Evolutionary conservation across 352 stramenopile species (phyloP), one percentile per base, ranked within the genome.

Genomic region (Phytophthora idaei): DNA sequence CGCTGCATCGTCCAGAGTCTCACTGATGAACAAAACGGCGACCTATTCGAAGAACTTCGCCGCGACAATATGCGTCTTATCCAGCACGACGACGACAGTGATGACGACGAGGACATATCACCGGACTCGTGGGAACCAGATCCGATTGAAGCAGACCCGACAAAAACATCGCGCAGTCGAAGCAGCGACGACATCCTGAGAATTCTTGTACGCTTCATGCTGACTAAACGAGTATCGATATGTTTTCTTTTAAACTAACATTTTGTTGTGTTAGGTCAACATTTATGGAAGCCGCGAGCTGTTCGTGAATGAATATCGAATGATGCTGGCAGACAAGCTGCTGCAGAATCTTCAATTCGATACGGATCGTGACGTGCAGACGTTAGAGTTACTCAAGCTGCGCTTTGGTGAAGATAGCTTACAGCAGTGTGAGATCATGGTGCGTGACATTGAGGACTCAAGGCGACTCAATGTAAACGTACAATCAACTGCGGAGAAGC

Each of bases 201-300:
- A 44, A 99, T 99, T 72, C 78, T 99, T 10, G 97, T 93, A 63
- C 50, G 71, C 31, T 27, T 32, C 4, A 0, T 60, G 37, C 10
- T n/a, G 51, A 39, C 39, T 49, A 2, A 17, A 25, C 17, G 37
- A n/a, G 17, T 27, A 44, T 53, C 34, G 46, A 21, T 21, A 31
- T 7, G 27, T 12, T 2, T 25, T 41, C 12, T 17, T 28, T 15
- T 21, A 21, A 21, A 21, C 21, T 71, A 25, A 52, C n/a, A 39
- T 37, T 45, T 12, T 58, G 6, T 11, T 47, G 7, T 52, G 29
- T 12, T 61, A 92, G 83, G 83, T 92, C 12, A 98, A 97, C 46
- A 99, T 99, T 62, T 99, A 99, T 74, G 97, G 97, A 42, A 99
- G 92, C 67, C 98, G 98, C 49, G 97, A 99, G 66, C 71, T 99